Conservation (phyloP, 2,329 filamentous ascomycete species). For the Nemania serpens region DNA sequence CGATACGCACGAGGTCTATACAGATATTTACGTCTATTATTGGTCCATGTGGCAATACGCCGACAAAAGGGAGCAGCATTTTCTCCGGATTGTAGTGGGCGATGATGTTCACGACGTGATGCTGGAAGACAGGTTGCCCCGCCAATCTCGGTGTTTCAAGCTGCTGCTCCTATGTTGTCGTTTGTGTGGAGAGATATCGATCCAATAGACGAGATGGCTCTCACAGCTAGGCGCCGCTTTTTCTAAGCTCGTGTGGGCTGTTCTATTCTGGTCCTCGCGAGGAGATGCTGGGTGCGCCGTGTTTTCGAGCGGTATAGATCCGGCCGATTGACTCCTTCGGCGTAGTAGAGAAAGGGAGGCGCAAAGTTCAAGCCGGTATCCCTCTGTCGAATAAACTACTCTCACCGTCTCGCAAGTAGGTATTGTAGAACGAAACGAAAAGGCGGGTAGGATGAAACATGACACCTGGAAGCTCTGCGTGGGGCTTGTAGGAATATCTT, state of each 20-base stretch:
- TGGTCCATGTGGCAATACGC: conserved; percentile 28
- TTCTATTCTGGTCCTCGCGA: conserved; percentile 1
- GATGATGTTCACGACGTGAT: conserved; percentile 1
- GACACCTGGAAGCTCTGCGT: conserved; percentile 2
- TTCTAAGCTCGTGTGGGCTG: background rate
- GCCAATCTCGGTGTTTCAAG: background rate
- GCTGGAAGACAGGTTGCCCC: background rate
- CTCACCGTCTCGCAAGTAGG: background rate
- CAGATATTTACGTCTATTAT: conserved; percentile 28
- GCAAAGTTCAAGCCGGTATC: conserved; percentile 8
- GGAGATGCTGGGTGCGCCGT: background rate
- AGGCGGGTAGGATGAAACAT: conserved; percentile 16
- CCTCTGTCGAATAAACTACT: background rate
- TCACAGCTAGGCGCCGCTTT: conserved; percentile 7
- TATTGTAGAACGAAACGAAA: background rate
- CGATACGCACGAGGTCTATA: conserved; percentile 26
- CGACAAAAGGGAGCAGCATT: conserved; percentile 1
- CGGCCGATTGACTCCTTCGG: background rate
- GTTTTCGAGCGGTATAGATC: background rate
- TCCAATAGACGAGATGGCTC: background rate
- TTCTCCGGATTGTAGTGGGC: conserved; percentile 19
- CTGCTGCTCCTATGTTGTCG: background rate
- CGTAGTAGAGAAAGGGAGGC: background rate
- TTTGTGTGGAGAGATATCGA: background rate
- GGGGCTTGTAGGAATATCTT: conserved; percentile 19